Conservation (phyloP, 2,329 filamentous ascomycete genomes). For the Nemania diffusa region DNA sequence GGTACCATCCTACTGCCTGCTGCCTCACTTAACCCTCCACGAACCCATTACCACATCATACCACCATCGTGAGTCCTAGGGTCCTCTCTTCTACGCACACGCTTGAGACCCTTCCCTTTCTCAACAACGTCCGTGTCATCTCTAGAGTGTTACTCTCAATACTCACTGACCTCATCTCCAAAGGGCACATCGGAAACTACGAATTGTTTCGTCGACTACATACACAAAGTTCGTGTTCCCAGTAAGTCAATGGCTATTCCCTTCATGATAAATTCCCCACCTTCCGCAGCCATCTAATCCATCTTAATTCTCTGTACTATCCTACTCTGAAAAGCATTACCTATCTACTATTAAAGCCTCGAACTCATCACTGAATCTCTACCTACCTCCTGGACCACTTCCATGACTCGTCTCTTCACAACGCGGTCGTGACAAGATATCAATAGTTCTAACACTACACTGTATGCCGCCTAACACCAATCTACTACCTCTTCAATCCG, state of each 20-base stretch:
- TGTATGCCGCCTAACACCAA: not conserved
- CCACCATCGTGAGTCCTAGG: not conserved
- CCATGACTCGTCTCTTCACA: not conserved
- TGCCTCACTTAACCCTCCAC: not conserved
- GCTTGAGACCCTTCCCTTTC: not conserved
- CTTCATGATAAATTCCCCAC: not conserved
- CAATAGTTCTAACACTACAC: too few relatives aligned
- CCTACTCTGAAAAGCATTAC: not conserved
- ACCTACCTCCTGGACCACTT: too few relatives aligned
- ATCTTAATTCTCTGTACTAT: too few relatives aligned
- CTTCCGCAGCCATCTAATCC: not conserved
- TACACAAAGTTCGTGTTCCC: not conserved
- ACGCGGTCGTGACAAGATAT: not conserved
- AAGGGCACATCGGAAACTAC: not conserved
- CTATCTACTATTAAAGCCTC: not conserved
- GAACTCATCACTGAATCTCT: not conserved
- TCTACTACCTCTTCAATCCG: not conserved
- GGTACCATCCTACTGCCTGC: not conserved
- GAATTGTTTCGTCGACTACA: not conserved
- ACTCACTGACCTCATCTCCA: not conserved
- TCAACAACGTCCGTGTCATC: not conserved
- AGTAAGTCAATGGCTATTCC: slow-evolving; percentile 9
- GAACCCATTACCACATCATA: not conserved
- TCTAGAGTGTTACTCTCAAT: not conserved
- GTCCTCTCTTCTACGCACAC: not conserved